Evolutionary conservation across 106 monocot species (phyloP), one percentile per base, ranked within the genome.

Genomic region (Allium fistulosum): DNA sequence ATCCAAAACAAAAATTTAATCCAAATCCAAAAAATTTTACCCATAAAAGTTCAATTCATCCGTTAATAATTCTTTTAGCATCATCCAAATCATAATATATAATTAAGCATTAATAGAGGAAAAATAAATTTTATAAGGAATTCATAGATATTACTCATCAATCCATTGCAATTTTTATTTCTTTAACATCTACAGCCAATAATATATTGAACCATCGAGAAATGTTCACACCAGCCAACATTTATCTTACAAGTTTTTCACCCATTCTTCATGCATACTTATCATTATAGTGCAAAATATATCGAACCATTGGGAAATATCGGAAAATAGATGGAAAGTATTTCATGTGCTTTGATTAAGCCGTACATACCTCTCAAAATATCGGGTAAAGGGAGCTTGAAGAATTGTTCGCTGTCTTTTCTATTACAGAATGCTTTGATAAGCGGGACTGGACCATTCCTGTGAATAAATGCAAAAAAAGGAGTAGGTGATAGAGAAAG

Each of bases 191-290:
- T 22, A 22, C 22, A 22, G 22, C 22, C 22, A 22, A 22, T 0
- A 22, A 22, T 22, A 22, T 22, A 22, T 22, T 22, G 22, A 22
- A 22, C 22, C 22, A 22, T 22, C 22, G 22, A 22, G 0, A 22
- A 22, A 22, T 22, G 22, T 22, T 22, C 22, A 22, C 1, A 22
- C 22, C 90, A 15, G 85, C 90, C 5, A 90, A 67, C 78, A 76
- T 90, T 68, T 90, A 78, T 11, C 90, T 27, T 0, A 68, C 85
- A n/a, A 90, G 85, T 46, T 90, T 85, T 46, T 85, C 82, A 28
- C 85, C 90, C 3, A 80, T 85, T 63, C 69, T 77, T 85, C 85
- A 90, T 0, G 82, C 90, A 13, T 16, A 45, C 68, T 64, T 80
- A 13, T 80, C 71, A 8, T 51, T 78, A 15, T 0, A 47, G 17